Percentiles rank a stretch among this genome's conserved stretches.
Conservation (phyloP, 805 yeast species). For the Nakazawaea ernobii region DNA sequence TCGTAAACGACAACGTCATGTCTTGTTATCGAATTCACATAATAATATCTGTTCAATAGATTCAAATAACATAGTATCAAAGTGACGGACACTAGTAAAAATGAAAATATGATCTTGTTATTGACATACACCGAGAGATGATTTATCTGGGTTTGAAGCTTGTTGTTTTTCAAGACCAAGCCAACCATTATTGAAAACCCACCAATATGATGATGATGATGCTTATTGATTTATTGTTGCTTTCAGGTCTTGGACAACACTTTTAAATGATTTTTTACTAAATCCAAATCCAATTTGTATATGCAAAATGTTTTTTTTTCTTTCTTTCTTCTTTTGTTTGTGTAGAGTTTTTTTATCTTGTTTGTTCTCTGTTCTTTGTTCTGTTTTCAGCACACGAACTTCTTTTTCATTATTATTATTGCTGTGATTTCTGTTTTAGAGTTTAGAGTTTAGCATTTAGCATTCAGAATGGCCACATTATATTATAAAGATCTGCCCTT, state of each 20-base stretch:
- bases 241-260: background rate
- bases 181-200: background rate
- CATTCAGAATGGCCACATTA: no score
- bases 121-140: background rate
- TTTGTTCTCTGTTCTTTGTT: no score
- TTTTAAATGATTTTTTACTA: no score
- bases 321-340: no score
- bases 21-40: background rate
- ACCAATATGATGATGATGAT: background rate
- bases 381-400: background rate
- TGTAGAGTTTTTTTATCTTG: no score
- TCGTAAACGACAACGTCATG: conserved; percentile 1
- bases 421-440: no score
- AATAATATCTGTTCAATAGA: background rate
- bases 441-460: no score
- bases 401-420: background rate
- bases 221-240: no score
- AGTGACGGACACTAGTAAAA: background rate
- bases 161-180: background rate
- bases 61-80: conserved; percentile 3
- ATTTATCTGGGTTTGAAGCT: background rate
- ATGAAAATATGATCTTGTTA: conserved; percentile 1
- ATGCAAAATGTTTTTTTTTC: no score
- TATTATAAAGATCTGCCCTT: no score
- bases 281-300: no score